Percentiles rank a stretch among this genome's conserved stretches.
phyloP scores from a whole-genome alignment of 2,329 filamentous ascomycete genomes.

The Aspergillus puulaauensis region DNA sequence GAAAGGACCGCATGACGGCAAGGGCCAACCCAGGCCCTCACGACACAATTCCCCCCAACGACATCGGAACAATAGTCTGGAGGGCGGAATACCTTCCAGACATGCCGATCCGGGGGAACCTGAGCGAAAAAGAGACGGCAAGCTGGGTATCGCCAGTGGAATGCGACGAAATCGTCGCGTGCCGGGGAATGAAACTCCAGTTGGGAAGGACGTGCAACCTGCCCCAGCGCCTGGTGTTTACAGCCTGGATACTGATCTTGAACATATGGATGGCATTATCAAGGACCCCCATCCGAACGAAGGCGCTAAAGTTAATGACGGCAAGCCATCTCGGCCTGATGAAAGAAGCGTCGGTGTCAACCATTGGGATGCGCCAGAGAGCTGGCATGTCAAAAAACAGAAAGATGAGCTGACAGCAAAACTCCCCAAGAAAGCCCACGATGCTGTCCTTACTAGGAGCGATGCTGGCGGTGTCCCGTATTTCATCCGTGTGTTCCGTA shows the following conservation, averaged over 20 bases:
- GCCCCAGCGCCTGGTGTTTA: slow-evolving; percentile 65
- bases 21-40: slow-evolving; percentile 19
- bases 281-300: slow-evolving; percentile 72
- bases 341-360: slow-evolving; percentile 41
- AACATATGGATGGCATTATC: slow-evolving; percentile 89
- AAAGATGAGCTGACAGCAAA: slow-evolving; percentile 36
- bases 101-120: slow-evolving; percentile 31
- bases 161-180: slow-evolving; percentile 37
- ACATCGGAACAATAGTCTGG: slow-evolving; percentile 37
- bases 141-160: slow-evolving; percentile 31
- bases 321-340: slow-evolving; percentile 31
- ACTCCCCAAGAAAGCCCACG: slow-evolving; percentile 57
- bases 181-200: slow-evolving; percentile 29
- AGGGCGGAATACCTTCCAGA: slow-evolving; percentile 25
- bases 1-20: slow-evolving; percentile 27
- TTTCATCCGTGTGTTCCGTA: slow-evolving; percentile 92
- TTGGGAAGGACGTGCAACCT: slow-evolving; percentile 23
- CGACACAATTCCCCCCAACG: slow-evolving; percentile 35
- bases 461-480: slow-evolving; percentile 77
- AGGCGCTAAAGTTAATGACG: slow-evolving; percentile 36
- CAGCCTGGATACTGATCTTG: slow-evolving; percentile 81
- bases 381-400: slow-evolving; percentile 82
- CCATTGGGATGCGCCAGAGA: slow-evolving; percentile 91
- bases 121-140: slow-evolving; percentile 41
- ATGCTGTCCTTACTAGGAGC: slow-evolving; percentile 66